Percentiles rank a stretch among this genome's conserved stretches.
Evolutionary conservation across 139 green algal genomes (phyloP).

Genomic region (Prasinococcaceae sp.): DNA sequence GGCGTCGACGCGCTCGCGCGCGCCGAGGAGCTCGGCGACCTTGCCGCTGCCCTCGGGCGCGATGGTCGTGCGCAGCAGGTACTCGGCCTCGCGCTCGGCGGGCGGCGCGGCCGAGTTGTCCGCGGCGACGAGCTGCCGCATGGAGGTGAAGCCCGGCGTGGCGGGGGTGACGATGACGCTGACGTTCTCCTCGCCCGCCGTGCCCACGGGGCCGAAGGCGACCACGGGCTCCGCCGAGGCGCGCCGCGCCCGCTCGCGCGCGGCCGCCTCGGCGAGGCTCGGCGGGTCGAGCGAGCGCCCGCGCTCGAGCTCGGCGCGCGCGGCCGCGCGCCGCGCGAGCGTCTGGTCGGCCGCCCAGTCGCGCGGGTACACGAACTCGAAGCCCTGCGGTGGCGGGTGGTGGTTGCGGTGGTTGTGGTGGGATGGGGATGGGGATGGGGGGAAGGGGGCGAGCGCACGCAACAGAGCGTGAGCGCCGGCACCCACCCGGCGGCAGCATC

Average conservation of each 20-base stretch:
- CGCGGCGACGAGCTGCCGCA: not conserved
- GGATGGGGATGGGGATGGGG: too few relatives aligned
- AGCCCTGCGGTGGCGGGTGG: too few relatives aligned
- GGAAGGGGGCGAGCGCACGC: too few relatives aligned
- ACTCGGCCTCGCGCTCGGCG: slow-evolving; percentile 28
- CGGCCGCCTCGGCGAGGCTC: slow-evolving; percentile 7
- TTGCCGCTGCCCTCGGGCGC: slow-evolving; percentile 28
- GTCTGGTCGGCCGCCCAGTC: slow-evolving; percentile 74
- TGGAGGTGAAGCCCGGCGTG: slow-evolving; percentile 40
- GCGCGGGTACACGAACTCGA: slow-evolving; percentile 71
- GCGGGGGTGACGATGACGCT: slow-evolving; percentile 73
- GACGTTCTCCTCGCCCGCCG: slow-evolving; percentile 77
- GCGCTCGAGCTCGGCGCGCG: slow-evolving; percentile 50
- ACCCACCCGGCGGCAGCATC: too few relatives aligned
- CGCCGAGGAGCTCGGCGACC: slow-evolving; percentile 34
- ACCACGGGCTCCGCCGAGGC: slow-evolving; percentile 42
- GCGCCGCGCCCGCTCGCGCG: not conserved
- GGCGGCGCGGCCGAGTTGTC: not conserved
- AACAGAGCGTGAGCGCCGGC: too few relatives aligned
- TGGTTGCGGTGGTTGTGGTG: too few relatives aligned
- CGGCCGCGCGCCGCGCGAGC: slow-evolving; percentile 45
- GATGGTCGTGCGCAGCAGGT: slow-evolving; percentile 45
- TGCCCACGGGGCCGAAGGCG: slow-evolving; percentile 66
- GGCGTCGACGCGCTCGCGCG: slow-evolving; percentile 14
- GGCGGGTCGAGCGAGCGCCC: slow-evolving; percentile 43